These are phyloP conservation scores for Papiliotrema flavescens DNA, from an alignment of 1,284 basidiomycete genomes.

Conservation along the genomic window DNA sequence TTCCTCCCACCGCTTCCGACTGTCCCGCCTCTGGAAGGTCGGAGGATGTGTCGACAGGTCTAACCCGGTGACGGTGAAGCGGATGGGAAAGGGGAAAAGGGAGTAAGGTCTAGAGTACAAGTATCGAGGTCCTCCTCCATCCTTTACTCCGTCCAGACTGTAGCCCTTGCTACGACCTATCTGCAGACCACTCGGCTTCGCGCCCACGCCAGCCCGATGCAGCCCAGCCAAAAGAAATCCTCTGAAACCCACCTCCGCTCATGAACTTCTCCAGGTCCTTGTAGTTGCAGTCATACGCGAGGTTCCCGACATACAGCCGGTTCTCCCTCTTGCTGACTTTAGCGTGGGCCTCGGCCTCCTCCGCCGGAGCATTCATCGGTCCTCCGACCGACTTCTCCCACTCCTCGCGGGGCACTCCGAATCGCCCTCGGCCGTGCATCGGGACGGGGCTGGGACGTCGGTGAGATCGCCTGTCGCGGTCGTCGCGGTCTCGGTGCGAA, in stretches of 20 bases:
- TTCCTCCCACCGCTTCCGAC: background rate
- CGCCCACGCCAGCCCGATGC: background rate
- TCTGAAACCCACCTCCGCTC: conserved; percentile 89
- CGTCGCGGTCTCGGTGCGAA: conserved; percentile 7
- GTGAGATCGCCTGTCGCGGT: conserved; percentile 9
- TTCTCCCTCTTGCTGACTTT: conserved; percentile 95
- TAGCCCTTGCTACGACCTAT: background rate
- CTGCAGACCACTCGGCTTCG: too few species aligned
- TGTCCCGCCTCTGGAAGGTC: background rate
- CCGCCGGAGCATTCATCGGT: conserved; percentile 83
- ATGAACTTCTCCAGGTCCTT: conserved; percentile 97
- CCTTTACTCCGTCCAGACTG: background rate
- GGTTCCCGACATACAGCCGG: conserved; percentile 95
- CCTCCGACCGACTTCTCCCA: conserved; percentile 65
- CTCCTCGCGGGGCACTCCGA: conserved; percentile 19
- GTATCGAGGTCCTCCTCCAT: background rate
- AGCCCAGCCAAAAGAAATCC: conserved; percentile 38
- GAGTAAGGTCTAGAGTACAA: background rate
- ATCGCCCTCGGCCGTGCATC: conserved; percentile 17
- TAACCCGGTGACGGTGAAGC: background rate
- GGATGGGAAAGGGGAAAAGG: background rate
- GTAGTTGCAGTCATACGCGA: conserved; percentile 96
- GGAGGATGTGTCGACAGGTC: background rate
- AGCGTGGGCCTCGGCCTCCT: conserved; percentile 82
- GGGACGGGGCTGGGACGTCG: conserved; percentile 9